These are phyloP conservation scores for Lepiota venenata DNA, from an alignment of 768 basidiomycete species.

Conservation along the genomic window DNA sequence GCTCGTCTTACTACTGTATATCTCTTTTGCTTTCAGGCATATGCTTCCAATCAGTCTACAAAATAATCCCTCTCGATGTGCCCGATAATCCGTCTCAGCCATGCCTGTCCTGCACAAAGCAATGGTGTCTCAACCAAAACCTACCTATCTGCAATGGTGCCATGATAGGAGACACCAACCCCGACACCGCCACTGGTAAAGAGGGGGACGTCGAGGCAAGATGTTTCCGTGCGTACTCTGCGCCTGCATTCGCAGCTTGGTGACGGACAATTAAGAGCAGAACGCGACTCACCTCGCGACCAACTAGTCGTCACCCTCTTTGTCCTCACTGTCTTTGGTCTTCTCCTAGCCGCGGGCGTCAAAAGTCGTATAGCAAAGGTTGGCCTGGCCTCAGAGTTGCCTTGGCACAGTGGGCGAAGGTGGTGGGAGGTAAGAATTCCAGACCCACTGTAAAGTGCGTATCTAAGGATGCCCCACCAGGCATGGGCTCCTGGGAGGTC, in stretches of 20 bases:
- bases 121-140: slow-evolving; percentile 94
- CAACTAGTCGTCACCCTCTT: slow-evolving; percentile 92
- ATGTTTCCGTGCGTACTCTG: slow-evolving; percentile 78
- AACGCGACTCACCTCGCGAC: slow-evolving; percentile 94
- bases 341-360: slow-evolving; percentile 81
- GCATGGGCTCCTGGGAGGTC: slow-evolving; percentile 55
- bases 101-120: slow-evolving; percentile 90
- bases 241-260: slow-evolving; percentile 3
- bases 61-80: slow-evolving; percentile 75
- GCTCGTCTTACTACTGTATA: slow-evolving; percentile 10
- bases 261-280: slow-evolving; percentile 37
- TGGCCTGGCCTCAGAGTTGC: slow-evolving; percentile 58
- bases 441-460: not conserved
- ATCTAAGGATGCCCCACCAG: slow-evolving; percentile 24
- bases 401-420: slow-evolving; percentile 58
- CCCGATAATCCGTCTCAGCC: slow-evolving; percentile 88
- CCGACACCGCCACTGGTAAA: slow-evolving; percentile 91
- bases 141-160: slow-evolving; percentile 81
- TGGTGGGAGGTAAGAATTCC: slow-evolving; percentile 81
- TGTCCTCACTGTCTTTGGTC: slow-evolving; percentile 81
- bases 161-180: slow-evolving; percentile 80
- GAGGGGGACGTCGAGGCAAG: slow-evolving; percentile 95
- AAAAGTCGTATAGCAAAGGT: slow-evolving; percentile 80
- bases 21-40: slow-evolving; percentile 65
- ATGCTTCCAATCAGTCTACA: slow-evolving; percentile 85